phyloP scores from a whole-genome alignment of 306 rosid species.

The Phaseolus lunatus region DNA sequence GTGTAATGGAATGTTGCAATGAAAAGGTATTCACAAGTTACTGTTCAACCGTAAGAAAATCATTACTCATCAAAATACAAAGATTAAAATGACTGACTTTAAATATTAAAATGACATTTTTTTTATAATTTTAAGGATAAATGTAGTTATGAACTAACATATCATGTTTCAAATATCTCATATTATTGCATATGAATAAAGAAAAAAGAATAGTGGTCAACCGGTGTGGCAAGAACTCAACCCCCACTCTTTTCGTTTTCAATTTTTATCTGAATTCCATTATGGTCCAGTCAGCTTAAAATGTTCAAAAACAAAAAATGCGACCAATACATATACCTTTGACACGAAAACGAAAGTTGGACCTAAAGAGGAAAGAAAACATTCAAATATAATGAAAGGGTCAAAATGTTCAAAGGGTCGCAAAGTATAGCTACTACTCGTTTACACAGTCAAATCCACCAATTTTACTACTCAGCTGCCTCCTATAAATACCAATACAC shows the following conservation, averaged over 20 bases:
- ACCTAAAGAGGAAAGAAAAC: background rate
- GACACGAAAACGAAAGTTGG: constrained; percentile 39
- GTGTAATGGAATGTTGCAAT: too few relatives aligned
- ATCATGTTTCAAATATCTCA: background rate
- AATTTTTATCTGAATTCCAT: background rate
- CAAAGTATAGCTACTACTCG: background rate
- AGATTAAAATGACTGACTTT: background rate
- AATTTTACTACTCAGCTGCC: constrained; percentile 16
- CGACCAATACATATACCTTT: constrained; percentile 12
- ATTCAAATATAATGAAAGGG: constrained; percentile 31
- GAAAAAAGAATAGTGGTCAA: background rate
- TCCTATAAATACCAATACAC: constrained; percentile 56
- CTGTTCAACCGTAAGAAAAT: too few relatives aligned
- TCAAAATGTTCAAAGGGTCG: constrained; percentile 34
- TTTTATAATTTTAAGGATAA: background rate
- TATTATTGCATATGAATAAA: background rate
- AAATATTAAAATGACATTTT: background rate
- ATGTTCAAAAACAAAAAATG: background rate
- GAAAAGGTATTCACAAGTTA: too few relatives aligned
- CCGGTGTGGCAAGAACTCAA: background rate
- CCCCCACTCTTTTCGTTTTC: background rate
- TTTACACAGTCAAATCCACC: constrained; percentile 55
- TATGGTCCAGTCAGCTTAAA: background rate
- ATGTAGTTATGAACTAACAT: background rate
- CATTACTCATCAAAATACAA: too few relatives aligned